Evolutionary conservation across 352 stramenopile species (phyloP), one percentile per base, ranked within the genome.

Genomic region (Salisapilia sapeloensis): DNA sequence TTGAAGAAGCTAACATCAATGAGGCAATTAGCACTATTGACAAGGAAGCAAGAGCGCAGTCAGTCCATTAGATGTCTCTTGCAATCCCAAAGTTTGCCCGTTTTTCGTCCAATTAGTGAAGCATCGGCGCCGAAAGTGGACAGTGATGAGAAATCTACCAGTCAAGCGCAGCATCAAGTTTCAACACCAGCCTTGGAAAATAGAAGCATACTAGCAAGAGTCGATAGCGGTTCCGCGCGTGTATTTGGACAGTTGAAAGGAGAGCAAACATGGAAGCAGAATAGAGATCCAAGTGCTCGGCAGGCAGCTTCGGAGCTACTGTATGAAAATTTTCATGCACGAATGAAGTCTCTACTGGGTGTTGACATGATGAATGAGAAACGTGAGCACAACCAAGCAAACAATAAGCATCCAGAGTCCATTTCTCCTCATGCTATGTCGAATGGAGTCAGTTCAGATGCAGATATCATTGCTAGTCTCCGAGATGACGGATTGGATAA

Each of bases 231-330:
- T n/a, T n/a, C 62, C 0, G 35, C 44, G 12, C 56, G 60, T 1
- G 30, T 87, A n/a, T 82, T 87, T 24, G 48, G 61, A 14, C 71
- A 87, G 38, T 46, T 87, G 1, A 51, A 72, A 6, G 71, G 71
- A 1, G 53, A 77, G 21, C 42, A 40, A 3, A 84, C 65, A 12
- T 87, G 67, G 67, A 80, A 75, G 27, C 71, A 79, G 40, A 81
- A 62, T 18, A 67, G 79, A 27, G 46, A 82, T 6, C 71, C 83
- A 32, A 12, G 72, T 6, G 71, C 71, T 9, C 60, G 67, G 8
- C 58, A 82, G 24, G 43, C 35, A 6, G 71, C 67, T 9, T 84
- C 67, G 71, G 56, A 72, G 14, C 58, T 56, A 19, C 67, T 84
- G 39, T 53, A 62, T 2, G 34, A 46, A 0, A 83, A 81, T 32